phyloP scores from a whole-genome alignment of 495 filamentous ascomycete genomes.

The Penicillium flavigenum region DNA sequence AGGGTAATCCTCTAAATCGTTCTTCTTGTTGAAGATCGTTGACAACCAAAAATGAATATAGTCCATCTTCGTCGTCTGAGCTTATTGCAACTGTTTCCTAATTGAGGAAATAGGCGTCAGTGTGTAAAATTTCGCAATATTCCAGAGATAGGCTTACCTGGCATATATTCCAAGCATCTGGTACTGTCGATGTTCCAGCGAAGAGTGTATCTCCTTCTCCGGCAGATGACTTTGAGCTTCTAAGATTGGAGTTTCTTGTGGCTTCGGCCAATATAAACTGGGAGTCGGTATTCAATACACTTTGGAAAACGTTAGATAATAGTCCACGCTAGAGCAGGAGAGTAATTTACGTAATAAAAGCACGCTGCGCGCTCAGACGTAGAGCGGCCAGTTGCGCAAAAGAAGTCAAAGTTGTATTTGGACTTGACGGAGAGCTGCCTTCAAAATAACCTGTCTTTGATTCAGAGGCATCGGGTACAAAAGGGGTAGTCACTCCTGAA shows the following conservation, averaged over 20 bases:
- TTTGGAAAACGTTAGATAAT: neutral
- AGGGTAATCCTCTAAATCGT: constrained; percentile 30
- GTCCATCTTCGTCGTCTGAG: constrained; percentile 1
- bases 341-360: constrained; percentile 23
- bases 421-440: constrained; percentile 33
- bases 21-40: constrained; percentile 31
- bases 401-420: constrained; percentile 43
- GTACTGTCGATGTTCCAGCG: constrained; percentile 38
- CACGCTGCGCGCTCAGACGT: constrained; percentile 41
- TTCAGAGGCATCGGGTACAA: neutral
- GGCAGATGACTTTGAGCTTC: constrained; percentile 26
- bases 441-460: neutral
- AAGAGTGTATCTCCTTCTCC: constrained; percentile 42
- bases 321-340: neutral
- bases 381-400: constrained; percentile 44
- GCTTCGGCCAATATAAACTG: constrained; percentile 53
- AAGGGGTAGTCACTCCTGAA: neutral
- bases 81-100: constrained; percentile 7
- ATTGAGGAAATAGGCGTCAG: neutral
- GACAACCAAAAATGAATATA: constrained; percentile 29
- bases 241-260: constrained; percentile 43
- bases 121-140: constrained; percentile 8
- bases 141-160: constrained; percentile 20
- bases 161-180: constrained; percentile 30
- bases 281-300: constrained; percentile 34